A percentile compares a stretch with the other conserved stretches of the same genome.
These are phyloP conservation scores for Chlorella vulgaris DNA, from an alignment of 139 green algal species.

Conservation along the genomic window DNA sequence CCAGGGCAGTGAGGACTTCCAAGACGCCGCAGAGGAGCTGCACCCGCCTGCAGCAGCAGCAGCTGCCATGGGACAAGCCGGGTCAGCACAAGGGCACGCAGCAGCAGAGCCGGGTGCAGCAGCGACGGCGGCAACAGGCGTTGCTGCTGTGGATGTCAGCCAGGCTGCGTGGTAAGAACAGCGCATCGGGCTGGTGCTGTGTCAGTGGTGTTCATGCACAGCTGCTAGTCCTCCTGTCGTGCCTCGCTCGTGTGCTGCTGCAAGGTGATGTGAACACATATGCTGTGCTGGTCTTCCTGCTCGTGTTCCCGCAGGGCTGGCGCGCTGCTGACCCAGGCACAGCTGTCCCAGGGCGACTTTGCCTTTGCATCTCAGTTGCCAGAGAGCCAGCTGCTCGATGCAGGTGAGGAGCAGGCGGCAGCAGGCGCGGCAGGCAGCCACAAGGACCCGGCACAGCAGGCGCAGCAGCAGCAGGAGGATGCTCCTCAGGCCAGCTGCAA, in stretches of 20 bases:
- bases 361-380: constrained; percentile 10
- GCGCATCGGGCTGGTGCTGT: too few species aligned
- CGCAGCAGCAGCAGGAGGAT: neutral
- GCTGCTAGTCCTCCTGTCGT: too few species aligned
- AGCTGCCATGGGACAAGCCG: neutral
- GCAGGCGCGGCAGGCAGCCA: neutral
- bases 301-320: neutral
- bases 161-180: too few species aligned
- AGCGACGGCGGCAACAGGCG: neutral
- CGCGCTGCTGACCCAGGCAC: constrained; percentile 10
- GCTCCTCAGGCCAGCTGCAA: neutral
- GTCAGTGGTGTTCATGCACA: too few species aligned
- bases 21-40: neutral
- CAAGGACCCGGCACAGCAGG: too few species aligned
- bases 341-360: neutral
- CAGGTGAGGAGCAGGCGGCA: neutral
- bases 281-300: too few species aligned
- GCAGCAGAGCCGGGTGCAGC: too few species aligned
- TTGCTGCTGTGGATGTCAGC: too few species aligned
- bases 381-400: neutral
- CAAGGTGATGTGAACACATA: too few species aligned
- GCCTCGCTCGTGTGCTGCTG: too few species aligned
- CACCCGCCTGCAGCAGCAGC: neutral
- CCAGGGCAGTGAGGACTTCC: neutral
- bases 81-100: too few species aligned